Evolutionary conservation across 2,329 filamentous ascomycete genomes (phyloP), one percentile per base, ranked within the genome.

Genomic region (Lasiodiplodia citricola): DNA sequence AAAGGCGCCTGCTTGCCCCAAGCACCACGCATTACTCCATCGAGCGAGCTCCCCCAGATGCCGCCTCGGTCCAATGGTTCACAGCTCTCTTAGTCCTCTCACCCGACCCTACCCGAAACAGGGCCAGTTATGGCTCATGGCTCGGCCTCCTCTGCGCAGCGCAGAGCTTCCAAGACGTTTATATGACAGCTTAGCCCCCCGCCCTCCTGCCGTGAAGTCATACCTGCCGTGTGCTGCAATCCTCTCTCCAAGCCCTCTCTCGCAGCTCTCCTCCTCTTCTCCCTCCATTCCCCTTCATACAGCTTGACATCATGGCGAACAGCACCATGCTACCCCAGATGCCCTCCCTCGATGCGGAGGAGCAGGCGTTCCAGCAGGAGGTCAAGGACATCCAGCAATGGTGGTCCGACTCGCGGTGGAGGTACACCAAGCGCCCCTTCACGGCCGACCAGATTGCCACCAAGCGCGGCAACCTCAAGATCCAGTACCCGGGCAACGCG

Each of bases 371-470:
- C 83, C 86, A 89, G 76, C 87, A 91, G 73, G 96, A 99, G 80
- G 93, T 98, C 70, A 89, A 91, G 75, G 89, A 91, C 73, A 91
- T 98, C 74, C 93, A 97, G 88, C 84, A 91, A 81, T 99, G 96
- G 96, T 99, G 96, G 96, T 87, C 85, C 66, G 92, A 96, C 75
- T 88, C 93, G 68, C 88, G 96, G 86, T 99, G 96, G 96, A 88
- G 92, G 79, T 89, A 93, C 82, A 99, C 96, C 75, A 94, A 92
- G 84, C 88, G 96, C 69, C 91, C 96, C 28, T 99, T 96, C 80
- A 97, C 94, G 4, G 94, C 96, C 38, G 96, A 98, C 86, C 92
- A 97, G 83, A 98, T 99, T 77, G 96, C 97, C 72, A 91, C 92
- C 65, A 99, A 99, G 88, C 87, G 96, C 77, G 96, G 96, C 69